Percentiles rank a stretch among this genome's conserved stretches.
Conservation (phyloP, 768 basidiomycete species). For the Macrolepiota fuliginosa region DNA sequence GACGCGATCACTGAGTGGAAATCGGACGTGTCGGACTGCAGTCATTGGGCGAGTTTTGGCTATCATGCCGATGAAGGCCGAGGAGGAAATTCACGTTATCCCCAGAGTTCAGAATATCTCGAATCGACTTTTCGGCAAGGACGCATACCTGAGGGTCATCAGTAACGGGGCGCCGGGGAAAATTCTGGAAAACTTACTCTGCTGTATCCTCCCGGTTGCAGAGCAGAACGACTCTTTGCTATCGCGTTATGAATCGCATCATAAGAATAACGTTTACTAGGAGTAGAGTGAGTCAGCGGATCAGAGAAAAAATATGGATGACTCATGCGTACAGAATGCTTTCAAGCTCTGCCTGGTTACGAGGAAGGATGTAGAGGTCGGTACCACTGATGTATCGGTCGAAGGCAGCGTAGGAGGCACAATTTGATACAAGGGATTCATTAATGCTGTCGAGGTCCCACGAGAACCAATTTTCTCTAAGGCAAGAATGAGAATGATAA, state of each 20-base stretch:
- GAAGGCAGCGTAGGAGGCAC: conserved; percentile 80
- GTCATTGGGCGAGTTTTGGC: conserved; percentile 30
- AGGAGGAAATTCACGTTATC: conserved; percentile 69
- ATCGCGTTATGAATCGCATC: conserved; percentile 83
- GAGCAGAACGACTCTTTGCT: conserved; percentile 59
- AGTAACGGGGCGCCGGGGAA: neutral
- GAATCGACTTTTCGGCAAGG: conserved; percentile 69
- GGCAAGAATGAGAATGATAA: conserved; percentile 16
- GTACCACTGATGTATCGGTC: conserved; percentile 69
- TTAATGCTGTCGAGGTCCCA: conserved; percentile 75
- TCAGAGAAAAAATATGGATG: conserved; percentile 10
- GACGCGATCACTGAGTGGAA: conserved; percentile 36
- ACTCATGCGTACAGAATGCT: conserved; percentile 59
- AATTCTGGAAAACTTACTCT: conserved; percentile 30
- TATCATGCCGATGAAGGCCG: conserved; percentile 49
- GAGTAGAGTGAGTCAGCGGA: conserved; percentile 10
- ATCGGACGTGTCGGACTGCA: conserved; percentile 30
- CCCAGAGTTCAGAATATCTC: conserved; percentile 62
- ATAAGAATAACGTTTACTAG: conserved; percentile 71
- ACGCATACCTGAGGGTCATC: conserved; percentile 53
- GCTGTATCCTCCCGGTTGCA: conserved; percentile 54
- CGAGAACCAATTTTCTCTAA: conserved; percentile 61
- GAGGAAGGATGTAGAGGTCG: conserved; percentile 70
- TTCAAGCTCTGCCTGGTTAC: conserved; percentile 63
- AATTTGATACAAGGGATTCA: conserved; percentile 73